A percentile compares a stretch with the other conserved stretches of the same genome.
phyloP scores from a whole-genome alignment of 495 filamentous ascomycete species.

The Penicillium pancosmium region DNA sequence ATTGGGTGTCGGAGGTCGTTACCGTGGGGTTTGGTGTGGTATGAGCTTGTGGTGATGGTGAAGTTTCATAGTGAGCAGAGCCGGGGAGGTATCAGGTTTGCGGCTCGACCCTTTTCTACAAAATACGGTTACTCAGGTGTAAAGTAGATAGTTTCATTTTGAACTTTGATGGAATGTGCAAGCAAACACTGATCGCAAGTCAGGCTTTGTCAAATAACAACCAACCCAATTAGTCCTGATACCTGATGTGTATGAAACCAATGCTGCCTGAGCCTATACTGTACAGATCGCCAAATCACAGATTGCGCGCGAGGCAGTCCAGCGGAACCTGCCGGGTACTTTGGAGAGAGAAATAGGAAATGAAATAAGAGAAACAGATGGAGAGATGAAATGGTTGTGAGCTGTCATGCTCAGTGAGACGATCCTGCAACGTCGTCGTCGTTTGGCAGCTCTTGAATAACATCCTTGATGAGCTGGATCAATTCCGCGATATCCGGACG shows the following conservation, averaged over 20 bases:
- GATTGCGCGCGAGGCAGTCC: conserved; percentile 12
- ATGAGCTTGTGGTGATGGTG: too few species aligned
- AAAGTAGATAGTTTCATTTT: background rate
- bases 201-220: background rate
- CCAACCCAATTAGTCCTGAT: background rate
- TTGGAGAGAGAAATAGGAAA: conserved; percentile 1
- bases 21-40: too few species aligned
- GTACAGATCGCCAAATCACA: conserved; percentile 24
- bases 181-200: background rate
- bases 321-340: conserved; percentile 27
- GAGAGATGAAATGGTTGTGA: background rate
- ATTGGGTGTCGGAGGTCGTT: too few species aligned
- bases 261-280: conserved; percentile 11
- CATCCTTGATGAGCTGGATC: conserved; percentile 75
- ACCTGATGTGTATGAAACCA: conserved; percentile 2
- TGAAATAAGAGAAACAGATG: conserved; percentile 4
- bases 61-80: too few species aligned
- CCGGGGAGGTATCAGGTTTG: too few species aligned
- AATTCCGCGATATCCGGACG: conserved; percentile 89
- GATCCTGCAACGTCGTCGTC: conserved; percentile 55
- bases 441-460: conserved; percentile 73
- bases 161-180: background rate
- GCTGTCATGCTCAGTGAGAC: conserved; percentile 22
- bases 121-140: background rate
- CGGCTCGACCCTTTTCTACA: background rate